These are phyloP conservation scores for Cladosporium cucumerinum DNA, from an alignment of 2,329 filamentous ascomycete genomes.

Conservation along the genomic window DNA sequence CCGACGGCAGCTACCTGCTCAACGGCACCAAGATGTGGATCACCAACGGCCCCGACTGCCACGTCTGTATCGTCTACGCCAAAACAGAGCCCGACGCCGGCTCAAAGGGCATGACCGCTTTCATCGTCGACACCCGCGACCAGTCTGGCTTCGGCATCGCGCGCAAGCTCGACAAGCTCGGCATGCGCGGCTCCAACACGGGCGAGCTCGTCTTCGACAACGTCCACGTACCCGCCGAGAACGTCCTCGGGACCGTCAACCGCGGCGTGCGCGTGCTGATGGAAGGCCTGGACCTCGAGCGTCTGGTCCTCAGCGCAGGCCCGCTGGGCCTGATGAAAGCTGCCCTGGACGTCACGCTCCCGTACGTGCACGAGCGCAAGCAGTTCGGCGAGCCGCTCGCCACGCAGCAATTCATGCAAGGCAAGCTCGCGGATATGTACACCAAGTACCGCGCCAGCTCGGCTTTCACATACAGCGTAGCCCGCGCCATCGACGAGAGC, in stretches of 20 bases:
- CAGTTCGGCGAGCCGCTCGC: conserved; percentile 87
- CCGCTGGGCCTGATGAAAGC: conserved; percentile 95
- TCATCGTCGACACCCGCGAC: conserved; percentile 70
- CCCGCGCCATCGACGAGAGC: conserved; percentile 70
- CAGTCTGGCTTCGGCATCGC: conserved; percentile 78
- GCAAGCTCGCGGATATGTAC: conserved; percentile 94
- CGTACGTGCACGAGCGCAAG: conserved; percentile 82
- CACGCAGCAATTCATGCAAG: conserved; percentile 89
- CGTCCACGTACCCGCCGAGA: conserved; percentile 81
- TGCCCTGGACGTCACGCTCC: conserved; percentile 76
- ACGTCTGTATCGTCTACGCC: conserved; percentile 91
- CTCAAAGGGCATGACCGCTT: conserved; percentile 91
- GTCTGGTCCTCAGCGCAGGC: conserved; percentile 85
- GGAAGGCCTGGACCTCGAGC: conserved; percentile 92
- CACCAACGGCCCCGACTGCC: conserved; percentile 93
- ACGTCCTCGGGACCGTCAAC: conserved; percentile 76
- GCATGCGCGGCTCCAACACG: conserved; percentile 95
- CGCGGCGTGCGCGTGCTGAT: conserved; percentile 86
- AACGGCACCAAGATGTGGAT: conserved; percentile 99
- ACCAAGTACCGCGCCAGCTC: conserved; percentile 80
- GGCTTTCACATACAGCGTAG: conserved; percentile 86
- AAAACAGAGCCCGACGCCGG: conserved; percentile 80
- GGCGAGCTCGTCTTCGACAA: conserved; percentile 88
- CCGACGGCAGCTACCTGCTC: conserved; percentile 81
- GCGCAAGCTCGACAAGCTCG: conserved; percentile 93